Evolutionary conservation across 768 basidiomycete genomes (phyloP).

Genomic region (Collybiopsis luxurians): DNA sequence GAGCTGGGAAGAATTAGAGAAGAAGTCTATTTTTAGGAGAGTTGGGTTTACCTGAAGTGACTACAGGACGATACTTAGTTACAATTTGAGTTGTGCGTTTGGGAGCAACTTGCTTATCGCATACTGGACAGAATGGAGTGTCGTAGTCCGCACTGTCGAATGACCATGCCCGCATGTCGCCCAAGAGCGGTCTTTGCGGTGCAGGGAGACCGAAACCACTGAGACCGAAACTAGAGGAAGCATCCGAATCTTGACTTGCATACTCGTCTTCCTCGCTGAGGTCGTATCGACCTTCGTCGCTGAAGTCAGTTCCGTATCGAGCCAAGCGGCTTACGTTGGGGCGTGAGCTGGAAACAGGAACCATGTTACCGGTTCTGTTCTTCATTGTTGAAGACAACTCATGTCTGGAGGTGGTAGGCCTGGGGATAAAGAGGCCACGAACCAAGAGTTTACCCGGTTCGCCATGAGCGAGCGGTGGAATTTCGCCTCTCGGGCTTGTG

Average conservation of each 20-base stretch:
- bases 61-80: constrained; percentile 20
- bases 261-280: constrained; percentile 18
- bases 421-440: constrained; percentile 32
- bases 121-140: constrained; percentile 79
- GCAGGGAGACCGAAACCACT: constrained; percentile 50
- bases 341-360: background rate
- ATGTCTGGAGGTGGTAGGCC: constrained; percentile 28
- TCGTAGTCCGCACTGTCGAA: constrained; percentile 49
- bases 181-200: constrained; percentile 22
- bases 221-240: constrained; percentile 20
- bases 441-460: constrained; percentile 66
- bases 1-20: too few relatives aligned
- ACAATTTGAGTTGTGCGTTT: constrained; percentile 54
- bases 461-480: constrained; percentile 52
- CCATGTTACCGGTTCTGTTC: constrained; percentile 12
- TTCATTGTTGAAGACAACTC: constrained; percentile 24
- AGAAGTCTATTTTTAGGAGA: too few relatives aligned
- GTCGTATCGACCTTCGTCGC: constrained; percentile 17
- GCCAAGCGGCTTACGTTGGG: constrained; percentile 35
- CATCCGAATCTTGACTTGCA: constrained; percentile 8
- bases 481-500: constrained; percentile 40
- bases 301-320: constrained; percentile 34
- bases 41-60: too few relatives aligned
- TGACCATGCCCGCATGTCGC: constrained; percentile 28
- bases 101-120: constrained; percentile 77